These are phyloP conservation scores for Hypoxylon crocopeplum DNA, from an alignment of 495 filamentous ascomycete genomes.

Conservation along the genomic window DNA sequence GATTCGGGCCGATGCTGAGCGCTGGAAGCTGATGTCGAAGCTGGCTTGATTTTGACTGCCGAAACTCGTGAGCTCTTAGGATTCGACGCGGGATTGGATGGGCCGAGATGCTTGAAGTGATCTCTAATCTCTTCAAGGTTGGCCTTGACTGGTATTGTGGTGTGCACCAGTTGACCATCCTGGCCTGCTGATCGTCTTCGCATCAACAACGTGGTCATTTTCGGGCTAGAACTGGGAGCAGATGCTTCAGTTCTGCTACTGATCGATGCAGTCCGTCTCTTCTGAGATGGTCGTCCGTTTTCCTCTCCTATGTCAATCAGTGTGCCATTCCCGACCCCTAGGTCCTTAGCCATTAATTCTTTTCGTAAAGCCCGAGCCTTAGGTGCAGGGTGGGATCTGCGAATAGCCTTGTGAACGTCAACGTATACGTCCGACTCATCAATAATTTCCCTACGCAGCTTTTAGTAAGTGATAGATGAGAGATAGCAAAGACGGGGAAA, in stretches of 20 bases:
- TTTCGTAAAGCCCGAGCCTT: conserved; percentile 64
- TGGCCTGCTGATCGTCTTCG: conserved; percentile 60
- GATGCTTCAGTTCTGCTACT: conserved; percentile 40
- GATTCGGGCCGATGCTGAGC: conserved; percentile 39
- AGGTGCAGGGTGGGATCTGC: conserved; percentile 59
- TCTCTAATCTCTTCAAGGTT: conserved; percentile 73
- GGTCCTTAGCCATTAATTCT: conserved; percentile 61
- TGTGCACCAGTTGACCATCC: conserved; percentile 49
- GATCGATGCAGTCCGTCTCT: conserved; percentile 18
- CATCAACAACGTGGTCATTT: conserved; percentile 59
- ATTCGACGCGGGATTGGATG: conserved; percentile 85
- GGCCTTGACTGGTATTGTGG: conserved; percentile 53
- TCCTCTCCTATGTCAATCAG: conserved; percentile 40
- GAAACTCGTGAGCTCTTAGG: conserved; percentile 85
- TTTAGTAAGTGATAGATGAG: conserved; percentile 25
- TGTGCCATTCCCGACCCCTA: conserved; percentile 19
- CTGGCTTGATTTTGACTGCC: conserved; percentile 89
- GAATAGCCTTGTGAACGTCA: conserved; percentile 95
- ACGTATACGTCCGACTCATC: conserved; percentile 94
- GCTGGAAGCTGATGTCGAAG: conserved; percentile 25
- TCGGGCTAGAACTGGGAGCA: conserved; percentile 46
- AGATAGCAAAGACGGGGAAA: not conserved
- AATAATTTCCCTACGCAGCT: conserved; percentile 67
- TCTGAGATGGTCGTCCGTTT: conserved; percentile 3
- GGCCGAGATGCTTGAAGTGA: conserved; percentile 89